Evolutionary conservation across 2,329 filamentous ascomycete species (phyloP).

Genomic region (Colletotrichum scovillei): DNA sequence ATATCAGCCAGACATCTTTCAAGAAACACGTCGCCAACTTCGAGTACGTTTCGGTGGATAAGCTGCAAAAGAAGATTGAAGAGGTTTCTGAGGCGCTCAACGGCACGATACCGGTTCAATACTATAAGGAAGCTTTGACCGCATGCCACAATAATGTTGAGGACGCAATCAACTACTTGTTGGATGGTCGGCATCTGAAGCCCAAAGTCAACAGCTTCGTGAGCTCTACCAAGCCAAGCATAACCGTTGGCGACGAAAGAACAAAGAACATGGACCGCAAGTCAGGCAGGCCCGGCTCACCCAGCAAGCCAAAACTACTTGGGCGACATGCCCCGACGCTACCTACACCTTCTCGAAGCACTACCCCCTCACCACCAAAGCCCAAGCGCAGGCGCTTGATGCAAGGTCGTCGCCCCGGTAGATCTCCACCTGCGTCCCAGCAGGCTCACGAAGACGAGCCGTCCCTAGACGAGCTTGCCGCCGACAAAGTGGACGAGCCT

Average conservation of each 20-base stretch:
- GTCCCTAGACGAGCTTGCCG: conserved; percentile 39
- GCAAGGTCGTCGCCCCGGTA: conserved; percentile 46
- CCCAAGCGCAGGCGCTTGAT: conserved; percentile 46
- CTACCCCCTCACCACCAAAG: conserved; percentile 44
- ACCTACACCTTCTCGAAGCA: conserved; percentile 35
- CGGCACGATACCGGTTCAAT: conserved; percentile 42
- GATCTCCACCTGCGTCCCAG: conserved; percentile 36
- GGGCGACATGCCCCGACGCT: conserved; percentile 34
- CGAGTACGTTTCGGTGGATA: conserved; percentile 60
- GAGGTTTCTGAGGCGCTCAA: conserved; percentile 52
- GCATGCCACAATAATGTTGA: conserved; percentile 48
- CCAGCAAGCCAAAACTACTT: conserved; percentile 27
- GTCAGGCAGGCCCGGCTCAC: conserved; percentile 31
- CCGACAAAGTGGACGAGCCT: conserved; percentile 42
- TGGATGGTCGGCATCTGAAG: conserved; percentile 37
- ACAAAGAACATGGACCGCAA: conserved; percentile 16
- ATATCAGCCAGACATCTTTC: conserved; percentile 72
- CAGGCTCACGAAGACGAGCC: conserved; percentile 43
- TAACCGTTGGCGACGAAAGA: conserved; percentile 32
- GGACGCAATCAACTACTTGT: conserved; percentile 47
- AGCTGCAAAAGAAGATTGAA: conserved; percentile 48
- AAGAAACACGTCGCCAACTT: conserved; percentile 52
- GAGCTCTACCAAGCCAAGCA: conserved; percentile 37
- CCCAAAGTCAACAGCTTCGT: conserved; percentile 29
- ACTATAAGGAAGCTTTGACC: conserved; percentile 47